phyloP scores from a whole-genome alignment of 1,139 yeast species.

The Debaryomyces subglobosus region DNA sequence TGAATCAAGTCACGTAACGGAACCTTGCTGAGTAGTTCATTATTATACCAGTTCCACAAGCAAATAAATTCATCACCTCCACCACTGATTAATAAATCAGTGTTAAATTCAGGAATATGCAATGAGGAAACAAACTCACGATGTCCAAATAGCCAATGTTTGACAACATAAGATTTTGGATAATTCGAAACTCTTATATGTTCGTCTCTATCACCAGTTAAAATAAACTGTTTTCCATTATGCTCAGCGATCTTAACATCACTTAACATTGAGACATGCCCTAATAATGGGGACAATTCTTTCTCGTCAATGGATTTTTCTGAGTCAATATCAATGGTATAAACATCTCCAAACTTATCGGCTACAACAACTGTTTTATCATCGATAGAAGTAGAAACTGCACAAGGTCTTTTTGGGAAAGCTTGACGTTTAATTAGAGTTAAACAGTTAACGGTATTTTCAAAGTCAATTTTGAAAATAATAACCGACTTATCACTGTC shows the following conservation, averaged over 20 bases:
- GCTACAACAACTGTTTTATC: conserved; percentile 65
- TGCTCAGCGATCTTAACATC: conserved; percentile 56
- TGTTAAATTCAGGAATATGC: conserved; percentile 53
- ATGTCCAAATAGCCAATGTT: conserved; percentile 87
- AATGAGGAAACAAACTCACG: conserved; percentile 74
- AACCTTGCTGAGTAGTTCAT: conserved; percentile 49
- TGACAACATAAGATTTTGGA: conserved; percentile 78
- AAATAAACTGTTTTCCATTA: conserved; percentile 54
- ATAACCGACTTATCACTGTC: conserved; percentile 83
- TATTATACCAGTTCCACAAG: conserved; percentile 75
- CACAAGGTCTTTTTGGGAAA: conserved; percentile 89
- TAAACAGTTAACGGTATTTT: conserved; percentile 38
- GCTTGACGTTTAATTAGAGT: conserved; percentile 67
- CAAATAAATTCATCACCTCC: conserved; percentile 88
- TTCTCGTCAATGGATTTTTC: conserved; percentile 41
- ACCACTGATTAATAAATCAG: conserved; percentile 63
- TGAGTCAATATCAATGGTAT: conserved; percentile 49
- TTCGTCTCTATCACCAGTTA: conserved; percentile 94
- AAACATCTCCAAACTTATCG: conserved; percentile 98
- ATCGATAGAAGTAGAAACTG: conserved; percentile 63
- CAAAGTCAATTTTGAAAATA: conserved; percentile 52
- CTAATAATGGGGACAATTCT: conserved; percentile 67
- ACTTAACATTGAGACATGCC: conserved; percentile 96
- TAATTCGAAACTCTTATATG: conserved; percentile 86
- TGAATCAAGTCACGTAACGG: conserved; percentile 52